These are phyloP conservation scores for Neotropicomus parvogracilis DNA, from an alignment of 1,284 basidiomycete species.

Conservation along the genomic window DNA sequence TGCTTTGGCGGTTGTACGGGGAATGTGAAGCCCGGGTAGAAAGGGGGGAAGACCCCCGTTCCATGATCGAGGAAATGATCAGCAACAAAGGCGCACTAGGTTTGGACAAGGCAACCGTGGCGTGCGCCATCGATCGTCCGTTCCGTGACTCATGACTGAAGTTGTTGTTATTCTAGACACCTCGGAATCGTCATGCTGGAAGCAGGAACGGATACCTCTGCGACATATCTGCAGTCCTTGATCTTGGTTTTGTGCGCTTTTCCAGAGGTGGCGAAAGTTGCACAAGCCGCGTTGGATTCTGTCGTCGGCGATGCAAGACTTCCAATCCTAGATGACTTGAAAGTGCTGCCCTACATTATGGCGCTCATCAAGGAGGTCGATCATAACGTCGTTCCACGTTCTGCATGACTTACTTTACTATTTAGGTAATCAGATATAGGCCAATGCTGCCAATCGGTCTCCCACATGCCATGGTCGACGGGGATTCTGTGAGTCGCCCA, in stretches of 20 bases:
- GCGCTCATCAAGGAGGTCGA: conserved; percentile 7
- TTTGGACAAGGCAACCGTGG: conserved; percentile 4
- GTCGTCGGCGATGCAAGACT: conserved; percentile 6
- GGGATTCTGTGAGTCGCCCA: not conserved
- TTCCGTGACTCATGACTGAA: not conserved
- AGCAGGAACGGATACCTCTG: conserved; percentile 6
- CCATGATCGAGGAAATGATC: conserved; percentile 4
- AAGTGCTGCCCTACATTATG: conserved; percentile 4
- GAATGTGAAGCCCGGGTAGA: conserved; percentile 4
- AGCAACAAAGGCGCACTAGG: not conserved
- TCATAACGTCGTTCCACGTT: not conserved
- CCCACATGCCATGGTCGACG: conserved; percentile 3
- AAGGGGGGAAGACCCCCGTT: conserved; percentile 2
- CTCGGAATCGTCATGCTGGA: conserved; percentile 6
- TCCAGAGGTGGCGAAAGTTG: conserved; percentile 3
- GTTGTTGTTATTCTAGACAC: not conserved
- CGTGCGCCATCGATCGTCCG: not conserved
- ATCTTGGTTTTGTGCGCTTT: conserved; percentile 7
- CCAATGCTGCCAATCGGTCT: conserved; percentile 6
- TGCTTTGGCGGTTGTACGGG: conserved; percentile 5
- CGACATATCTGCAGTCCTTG: conserved; percentile 6
- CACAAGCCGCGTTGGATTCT: conserved; percentile 5
- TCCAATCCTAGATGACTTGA: conserved; percentile 2
- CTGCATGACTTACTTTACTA: not conserved
- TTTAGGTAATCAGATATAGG: conserved; percentile 1